Base-by-base conservation (phyloP, 2,329 filamentous ascomycete species). In the Colletotrichum sp. region DNA sequence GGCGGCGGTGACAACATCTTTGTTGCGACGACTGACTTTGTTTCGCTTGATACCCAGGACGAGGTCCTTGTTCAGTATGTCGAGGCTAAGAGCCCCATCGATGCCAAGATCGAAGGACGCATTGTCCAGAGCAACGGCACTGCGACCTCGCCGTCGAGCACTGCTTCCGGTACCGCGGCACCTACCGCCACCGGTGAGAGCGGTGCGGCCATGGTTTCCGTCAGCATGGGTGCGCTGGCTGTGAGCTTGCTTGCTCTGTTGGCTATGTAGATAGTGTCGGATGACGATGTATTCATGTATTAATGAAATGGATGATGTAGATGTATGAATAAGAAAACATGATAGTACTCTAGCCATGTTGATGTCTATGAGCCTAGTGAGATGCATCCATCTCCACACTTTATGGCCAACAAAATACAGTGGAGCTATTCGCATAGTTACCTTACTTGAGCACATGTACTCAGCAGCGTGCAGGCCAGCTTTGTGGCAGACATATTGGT, bases 1-100 rank as follows among this genome's bases (percentile, higher is more conserved):
- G 87, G 88, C 4, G 91, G 91, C 3, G 92, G 92, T 16, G 92
- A 94, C 79, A 93, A 92, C 80, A 90, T 93, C 80, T 87, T 92
- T 26, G 78, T 82, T n/a, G 57, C 78, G 1, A 81, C 79, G 9
- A 80, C 77, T 30, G 82, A 84, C 69, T 88, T 89, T 60, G 82
- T 87, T 34, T 85, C 84, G 8, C 84, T 92, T 4, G 89, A 91
- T 30, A 88, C 87, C 1, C 87, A 90, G 81, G 90, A 91, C 59
- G 87, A 91, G 79, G 89, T 92, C 0, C 84, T 92, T 4, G 85
- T 86, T 7, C 80, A 83, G 44, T 92, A 92, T 78, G 86, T 93
- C 55, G 77, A 85, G 75, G 82, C 84, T 6, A 82, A 87, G 69
- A 88, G 84, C 68, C 90, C 91, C 2, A 83, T 92, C 34, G 82